phyloP scores from a whole-genome alignment of 2,329 filamentous ascomycete genomes.

The Blastomyces percursus region DNA sequence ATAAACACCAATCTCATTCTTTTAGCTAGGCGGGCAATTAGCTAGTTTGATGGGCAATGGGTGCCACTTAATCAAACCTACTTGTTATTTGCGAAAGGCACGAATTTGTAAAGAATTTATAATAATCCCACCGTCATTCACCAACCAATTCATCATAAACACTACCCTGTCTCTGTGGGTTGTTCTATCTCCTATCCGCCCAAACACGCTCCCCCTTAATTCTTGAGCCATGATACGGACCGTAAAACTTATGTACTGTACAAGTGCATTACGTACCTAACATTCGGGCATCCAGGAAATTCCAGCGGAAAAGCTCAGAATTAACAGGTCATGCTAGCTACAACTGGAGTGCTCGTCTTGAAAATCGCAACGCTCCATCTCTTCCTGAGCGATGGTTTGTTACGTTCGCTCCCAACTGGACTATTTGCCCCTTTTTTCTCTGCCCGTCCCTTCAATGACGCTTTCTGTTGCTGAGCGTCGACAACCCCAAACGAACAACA shows the following conservation, averaged over 20 bases:
- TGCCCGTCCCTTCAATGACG: not conserved
- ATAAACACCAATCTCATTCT: not conserved
- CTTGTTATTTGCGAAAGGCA: not conserved
- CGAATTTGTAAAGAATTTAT: not conserved
- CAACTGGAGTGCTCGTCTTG: conserved; percentile 1
- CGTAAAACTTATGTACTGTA: not conserved
- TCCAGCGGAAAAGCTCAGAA: not conserved
- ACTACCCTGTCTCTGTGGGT: not conserved
- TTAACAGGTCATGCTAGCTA: not conserved
- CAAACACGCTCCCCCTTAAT: not conserved
- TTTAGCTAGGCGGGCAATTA: not conserved
- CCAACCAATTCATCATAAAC: not conserved
- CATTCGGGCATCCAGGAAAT: not conserved
- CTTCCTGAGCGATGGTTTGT: conserved; percentile 10
- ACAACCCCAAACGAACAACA: not conserved
- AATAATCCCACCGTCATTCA: not conserved
- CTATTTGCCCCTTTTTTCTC: not conserved
- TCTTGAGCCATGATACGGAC: not conserved
- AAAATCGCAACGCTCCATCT: conserved; percentile 14
- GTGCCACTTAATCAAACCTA: not conserved
- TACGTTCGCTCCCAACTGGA: not conserved
- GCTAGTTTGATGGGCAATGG: not conserved
- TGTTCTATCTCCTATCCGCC: not conserved
- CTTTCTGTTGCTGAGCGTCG: not conserved
- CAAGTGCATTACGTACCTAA: not conserved